phyloP scores from a whole-genome alignment of 2,329 filamentous ascomycete genomes.

The Alternaria sp. region DNA sequence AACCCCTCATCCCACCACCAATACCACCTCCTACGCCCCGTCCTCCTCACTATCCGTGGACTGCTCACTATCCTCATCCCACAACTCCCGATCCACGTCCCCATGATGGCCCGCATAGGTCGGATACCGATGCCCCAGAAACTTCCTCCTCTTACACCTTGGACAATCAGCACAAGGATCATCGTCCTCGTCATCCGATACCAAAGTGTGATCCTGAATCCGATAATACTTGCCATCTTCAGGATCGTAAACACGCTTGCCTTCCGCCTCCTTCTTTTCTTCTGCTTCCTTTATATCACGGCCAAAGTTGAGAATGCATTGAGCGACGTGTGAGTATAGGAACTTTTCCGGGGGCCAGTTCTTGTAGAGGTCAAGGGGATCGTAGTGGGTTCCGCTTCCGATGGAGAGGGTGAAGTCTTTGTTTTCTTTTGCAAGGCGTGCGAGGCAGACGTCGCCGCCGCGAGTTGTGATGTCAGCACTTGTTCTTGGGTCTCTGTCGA shows the following conservation, averaged over 20 bases:
- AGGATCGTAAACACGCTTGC: not conserved
- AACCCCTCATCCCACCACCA: not conserved
- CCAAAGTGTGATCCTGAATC: not conserved
- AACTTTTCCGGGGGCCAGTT: not conserved
- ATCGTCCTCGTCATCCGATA: not conserved
- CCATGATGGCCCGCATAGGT: not conserved
- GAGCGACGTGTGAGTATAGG: not conserved
- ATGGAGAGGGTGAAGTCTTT: not conserved
- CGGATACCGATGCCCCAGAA: not conserved
- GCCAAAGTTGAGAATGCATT: not conserved
- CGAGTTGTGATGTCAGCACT: not conserved
- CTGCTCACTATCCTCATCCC: not conserved
- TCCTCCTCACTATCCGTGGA: not conserved
- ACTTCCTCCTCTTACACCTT: not conserved
- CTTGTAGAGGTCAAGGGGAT: not conserved
- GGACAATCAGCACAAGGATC: constrained; percentile 2
- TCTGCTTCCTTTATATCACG: not conserved
- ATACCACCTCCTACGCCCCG: not conserved
- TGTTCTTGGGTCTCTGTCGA: not conserved
- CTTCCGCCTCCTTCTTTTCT: not conserved
- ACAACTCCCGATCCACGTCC: not conserved
- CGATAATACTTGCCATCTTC: not conserved
- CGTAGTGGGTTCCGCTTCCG: too few species aligned
- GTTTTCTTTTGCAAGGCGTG: not conserved
- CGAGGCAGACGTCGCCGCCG: not conserved